A percentile compares a stretch with the other conserved stretches of the same genome.
phyloP scores from a whole-genome alignment of 768 basidiomycete genomes.

The Lactarius psammicola region DNA sequence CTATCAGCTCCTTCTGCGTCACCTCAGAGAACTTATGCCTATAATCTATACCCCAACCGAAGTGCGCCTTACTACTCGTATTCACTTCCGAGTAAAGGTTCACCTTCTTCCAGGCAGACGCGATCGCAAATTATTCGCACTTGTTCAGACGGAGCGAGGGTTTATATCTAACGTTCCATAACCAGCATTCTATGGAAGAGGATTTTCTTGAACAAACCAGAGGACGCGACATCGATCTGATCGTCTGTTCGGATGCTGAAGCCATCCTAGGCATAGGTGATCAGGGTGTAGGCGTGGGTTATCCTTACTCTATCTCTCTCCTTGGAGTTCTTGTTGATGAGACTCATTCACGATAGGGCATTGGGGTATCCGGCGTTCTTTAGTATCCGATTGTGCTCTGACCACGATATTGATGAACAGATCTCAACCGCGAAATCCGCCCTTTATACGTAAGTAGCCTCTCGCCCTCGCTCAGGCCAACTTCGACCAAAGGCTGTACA shows the following conservation, averaged over 20 bases:
- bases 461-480: not conserved
- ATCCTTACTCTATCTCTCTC: not conserved
- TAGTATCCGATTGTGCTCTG: not conserved
- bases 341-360: constrained; percentile 33
- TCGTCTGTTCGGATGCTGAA: constrained; percentile 83
- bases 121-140: constrained; percentile 81
- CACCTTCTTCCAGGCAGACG: constrained; percentile 56
- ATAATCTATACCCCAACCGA: constrained; percentile 85
- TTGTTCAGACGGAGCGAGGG: constrained; percentile 80
- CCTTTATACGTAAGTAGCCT: constrained; percentile 59
- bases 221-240: constrained; percentile 64
- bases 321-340: not conserved
- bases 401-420: constrained; percentile 35
- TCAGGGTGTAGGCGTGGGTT: constrained; percentile 67
- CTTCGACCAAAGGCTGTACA: constrained; percentile 31
- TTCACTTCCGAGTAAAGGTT: not conserved
- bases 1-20: constrained; percentile 52
- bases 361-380: constrained; percentile 35
- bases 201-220: constrained; percentile 68
- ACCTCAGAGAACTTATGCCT: constrained; percentile 51
- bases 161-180: constrained; percentile 61
- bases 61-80: constrained; percentile 38
- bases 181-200: constrained; percentile 69
- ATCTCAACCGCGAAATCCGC: constrained; percentile 77
- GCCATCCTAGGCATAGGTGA: constrained; percentile 80